Evolutionary conservation across 352 stramenopile genomes (phyloP).

Genomic region (Blastocystis sp.): DNA sequence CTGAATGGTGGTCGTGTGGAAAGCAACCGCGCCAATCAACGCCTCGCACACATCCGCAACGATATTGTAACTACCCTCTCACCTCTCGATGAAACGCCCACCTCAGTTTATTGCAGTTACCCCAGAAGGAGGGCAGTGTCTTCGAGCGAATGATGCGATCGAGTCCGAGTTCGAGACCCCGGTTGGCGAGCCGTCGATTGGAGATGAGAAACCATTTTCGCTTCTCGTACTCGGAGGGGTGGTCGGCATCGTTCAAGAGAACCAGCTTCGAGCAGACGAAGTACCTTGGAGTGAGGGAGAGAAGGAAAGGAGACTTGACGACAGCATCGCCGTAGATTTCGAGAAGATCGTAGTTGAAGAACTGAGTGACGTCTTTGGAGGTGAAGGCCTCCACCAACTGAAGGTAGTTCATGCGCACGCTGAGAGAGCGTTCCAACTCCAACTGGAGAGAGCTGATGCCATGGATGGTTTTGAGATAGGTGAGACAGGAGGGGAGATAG

Average conservation of each 20-base stretch:
- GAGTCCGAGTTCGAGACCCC: not conserved
- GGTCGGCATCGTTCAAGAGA: not conserved
- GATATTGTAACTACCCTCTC: not conserved
- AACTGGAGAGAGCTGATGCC: not conserved
- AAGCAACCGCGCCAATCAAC: conserved; percentile 3
- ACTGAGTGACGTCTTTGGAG: not conserved
- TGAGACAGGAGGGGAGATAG: conserved; percentile 1
- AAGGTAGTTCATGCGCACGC: not conserved
- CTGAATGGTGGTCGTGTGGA: not conserved
- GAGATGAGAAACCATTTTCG: not conserved
- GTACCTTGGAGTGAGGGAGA: not conserved
- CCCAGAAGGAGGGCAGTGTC: not conserved
- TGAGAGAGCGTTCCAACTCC: not conserved
- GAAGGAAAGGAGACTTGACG: conserved; percentile 2
- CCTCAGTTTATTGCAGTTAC: not conserved
- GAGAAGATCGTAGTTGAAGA: conserved; percentile 43
- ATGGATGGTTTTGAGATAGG: conserved; percentile 28
- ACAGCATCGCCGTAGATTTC: conserved; percentile 32
- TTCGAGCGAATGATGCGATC: not conserved
- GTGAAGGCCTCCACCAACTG: conserved; percentile 27
- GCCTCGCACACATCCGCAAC: conserved; percentile 52
- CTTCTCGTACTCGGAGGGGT: not conserved
- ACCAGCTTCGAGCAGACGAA: not conserved
- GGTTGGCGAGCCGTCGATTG: not conserved
- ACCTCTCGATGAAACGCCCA: not conserved